Evolutionary conservation across 306 rosid species (phyloP).

Genomic region (Inga oerstediana): DNA sequence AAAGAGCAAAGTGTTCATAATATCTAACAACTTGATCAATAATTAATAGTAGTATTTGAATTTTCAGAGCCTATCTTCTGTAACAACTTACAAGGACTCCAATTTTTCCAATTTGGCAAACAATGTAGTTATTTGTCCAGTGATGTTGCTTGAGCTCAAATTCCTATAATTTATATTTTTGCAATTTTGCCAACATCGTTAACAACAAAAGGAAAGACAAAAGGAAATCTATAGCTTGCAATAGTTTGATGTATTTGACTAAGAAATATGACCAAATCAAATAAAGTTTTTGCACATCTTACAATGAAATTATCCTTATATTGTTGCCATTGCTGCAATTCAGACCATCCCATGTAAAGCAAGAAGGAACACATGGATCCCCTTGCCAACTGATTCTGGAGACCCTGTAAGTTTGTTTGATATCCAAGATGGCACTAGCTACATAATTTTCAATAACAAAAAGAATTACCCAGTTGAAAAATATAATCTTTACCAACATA

Average conservation of each 20-base stretch:
- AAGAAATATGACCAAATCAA: too few species aligned
- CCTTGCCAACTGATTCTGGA: slow-evolving; percentile 33
- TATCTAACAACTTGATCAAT: too few species aligned
- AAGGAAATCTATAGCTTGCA: too few species aligned
- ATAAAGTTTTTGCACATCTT: background rate
- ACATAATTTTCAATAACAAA: background rate
- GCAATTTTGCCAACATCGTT: too few species aligned
- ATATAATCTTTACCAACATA: too few species aligned
- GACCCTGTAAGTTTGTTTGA: background rate
- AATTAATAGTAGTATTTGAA: background rate
- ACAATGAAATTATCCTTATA: slow-evolving; percentile 42
- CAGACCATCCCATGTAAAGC: background rate
- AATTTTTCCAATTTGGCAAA: background rate
- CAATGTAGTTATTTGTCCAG: background rate
- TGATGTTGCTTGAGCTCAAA: slow-evolving; percentile 19
- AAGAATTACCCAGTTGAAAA: background rate
- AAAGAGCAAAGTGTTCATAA: background rate
- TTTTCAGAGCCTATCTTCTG: background rate
- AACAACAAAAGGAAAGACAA: too few species aligned
- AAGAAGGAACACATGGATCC: slow-evolving; percentile 34
- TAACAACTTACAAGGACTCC: slow-evolving; percentile 17
- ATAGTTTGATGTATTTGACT: too few species aligned
- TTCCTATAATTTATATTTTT: background rate
- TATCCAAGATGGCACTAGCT: background rate
- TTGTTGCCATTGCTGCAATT: background rate